Evolutionary conservation across 768 basidiomycete genomes (phyloP).

Genomic region (Amanita brunnescens): DNA sequence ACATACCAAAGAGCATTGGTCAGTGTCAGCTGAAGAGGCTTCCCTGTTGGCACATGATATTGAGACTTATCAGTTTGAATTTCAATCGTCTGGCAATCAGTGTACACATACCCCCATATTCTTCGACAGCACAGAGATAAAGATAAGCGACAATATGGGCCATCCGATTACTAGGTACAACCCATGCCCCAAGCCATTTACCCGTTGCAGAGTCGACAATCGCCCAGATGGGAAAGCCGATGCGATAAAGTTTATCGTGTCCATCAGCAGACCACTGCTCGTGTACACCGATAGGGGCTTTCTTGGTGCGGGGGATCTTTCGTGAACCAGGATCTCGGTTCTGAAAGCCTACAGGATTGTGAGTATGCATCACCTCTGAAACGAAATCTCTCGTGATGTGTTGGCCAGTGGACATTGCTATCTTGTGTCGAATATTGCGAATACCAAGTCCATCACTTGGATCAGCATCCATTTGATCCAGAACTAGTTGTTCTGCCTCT

Average conservation of each 20-base stretch:
- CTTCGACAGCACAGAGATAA: conserved; percentile 21
- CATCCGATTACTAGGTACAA: conserved; percentile 28
- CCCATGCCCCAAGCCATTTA: conserved; percentile 25
- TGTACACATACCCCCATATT: conserved; percentile 19
- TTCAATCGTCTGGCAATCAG: conserved; percentile 12
- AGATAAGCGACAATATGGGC: conserved; percentile 22
- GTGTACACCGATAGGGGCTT: conserved; percentile 24
- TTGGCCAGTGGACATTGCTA: conserved; percentile 9
- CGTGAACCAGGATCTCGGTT: conserved; percentile 20
- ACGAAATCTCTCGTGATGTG: conserved; percentile 3
- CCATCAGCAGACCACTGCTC: conserved; percentile 29
- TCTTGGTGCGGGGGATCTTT: conserved; percentile 16
- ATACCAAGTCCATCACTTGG: conserved; percentile 8
- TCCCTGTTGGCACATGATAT: no score
- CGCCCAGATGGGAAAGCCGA: conserved; percentile 31
- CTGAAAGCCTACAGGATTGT: conserved; percentile 18
- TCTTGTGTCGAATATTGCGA: conserved; percentile 9
- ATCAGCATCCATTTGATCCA: conserved; percentile 17
- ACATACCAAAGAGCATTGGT: conserved; percentile 13
- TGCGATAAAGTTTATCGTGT: conserved; percentile 30
- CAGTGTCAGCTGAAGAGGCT: no score
- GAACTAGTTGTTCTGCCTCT: conserved; percentile 15
- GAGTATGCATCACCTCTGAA: not conserved
- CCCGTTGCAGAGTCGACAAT: conserved; percentile 24
- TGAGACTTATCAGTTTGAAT: no score